Percentiles rank a stretch among this genome's conserved stretches.
Evolutionary conservation across 805 yeast species (phyloP).

Genomic region (Ogataea siamensis): DNA sequence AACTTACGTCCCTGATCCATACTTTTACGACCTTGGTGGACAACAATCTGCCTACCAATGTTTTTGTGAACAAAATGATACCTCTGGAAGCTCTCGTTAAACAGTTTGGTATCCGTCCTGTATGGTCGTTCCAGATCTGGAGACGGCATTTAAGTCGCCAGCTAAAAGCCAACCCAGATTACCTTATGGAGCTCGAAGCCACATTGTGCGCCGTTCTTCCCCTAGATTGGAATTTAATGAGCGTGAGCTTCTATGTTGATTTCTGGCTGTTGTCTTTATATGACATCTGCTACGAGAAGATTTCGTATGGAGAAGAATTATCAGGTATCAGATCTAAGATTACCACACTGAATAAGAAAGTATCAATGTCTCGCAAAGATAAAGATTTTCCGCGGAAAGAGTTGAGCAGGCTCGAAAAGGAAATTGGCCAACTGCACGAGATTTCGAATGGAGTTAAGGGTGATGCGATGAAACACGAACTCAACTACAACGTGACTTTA

Average conservation of each 20-base stretch:
- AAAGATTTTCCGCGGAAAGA: slow-evolving; percentile 24
- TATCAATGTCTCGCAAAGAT: slow-evolving; percentile 32
- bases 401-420: slow-evolving; percentile 27
- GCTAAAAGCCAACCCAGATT: slow-evolving; percentile 13
- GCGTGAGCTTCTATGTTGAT: slow-evolving; percentile 46
- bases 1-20: slow-evolving; percentile 62
- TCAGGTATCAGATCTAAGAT: slow-evolving; percentile 38
- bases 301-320: slow-evolving; percentile 49
- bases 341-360: slow-evolving; percentile 36
- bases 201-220: slow-evolving; percentile 19
- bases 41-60: slow-evolving; percentile 42
- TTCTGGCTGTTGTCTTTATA: slow-evolving; percentile 77
- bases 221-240: slow-evolving; percentile 29
- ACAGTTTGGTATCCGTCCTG: slow-evolving; percentile 45
- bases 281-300: slow-evolving; percentile 58
- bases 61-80: slow-evolving; percentile 37
- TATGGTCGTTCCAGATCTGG: slow-evolving; percentile 82
- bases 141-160: slow-evolving; percentile 42
- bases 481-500: slow-evolving; percentile 35
- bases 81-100: slow-evolving; percentile 41
- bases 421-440: slow-evolving; percentile 27
- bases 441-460: slow-evolving; percentile 32
- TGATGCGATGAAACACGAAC: slow-evolving; percentile 46
- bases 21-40: slow-evolving; percentile 59
- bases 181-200: slow-evolving; percentile 14